Evolutionary conservation across 2,329 filamentous ascomycete species (phyloP).

Genomic region (Monosporascus ibericus): DNA sequence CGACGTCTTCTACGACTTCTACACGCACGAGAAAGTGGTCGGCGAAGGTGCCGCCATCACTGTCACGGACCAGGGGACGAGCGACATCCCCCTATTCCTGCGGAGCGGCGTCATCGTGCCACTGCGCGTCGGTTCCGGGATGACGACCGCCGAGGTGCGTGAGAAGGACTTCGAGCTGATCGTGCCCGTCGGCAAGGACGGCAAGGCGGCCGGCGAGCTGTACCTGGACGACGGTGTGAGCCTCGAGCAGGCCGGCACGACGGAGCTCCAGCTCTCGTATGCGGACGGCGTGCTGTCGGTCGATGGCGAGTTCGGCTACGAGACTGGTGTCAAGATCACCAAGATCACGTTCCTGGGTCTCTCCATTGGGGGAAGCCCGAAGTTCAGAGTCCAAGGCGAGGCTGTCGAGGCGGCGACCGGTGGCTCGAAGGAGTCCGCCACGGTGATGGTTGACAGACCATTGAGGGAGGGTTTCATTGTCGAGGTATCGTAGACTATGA

Average conservation of each 20-base stretch:
- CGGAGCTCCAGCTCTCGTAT: slow-evolving; percentile 55
- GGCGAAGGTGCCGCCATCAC: slow-evolving; percentile 34
- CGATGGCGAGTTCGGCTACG: slow-evolving; percentile 49
- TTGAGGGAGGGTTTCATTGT: slow-evolving; percentile 19
- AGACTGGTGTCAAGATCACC: slow-evolving; percentile 34
- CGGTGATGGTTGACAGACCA: slow-evolving; percentile 15
- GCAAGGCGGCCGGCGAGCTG: slow-evolving; percentile 58
- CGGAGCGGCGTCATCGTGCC: slow-evolving; percentile 61
- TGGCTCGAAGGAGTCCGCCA: slow-evolving; percentile 7
- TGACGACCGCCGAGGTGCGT: slow-evolving; percentile 59
- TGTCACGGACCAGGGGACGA: slow-evolving; percentile 32
- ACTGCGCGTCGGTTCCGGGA: slow-evolving; percentile 46
- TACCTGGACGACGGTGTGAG: slow-evolving; percentile 76
- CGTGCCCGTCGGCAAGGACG: slow-evolving; percentile 57
- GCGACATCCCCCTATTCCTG: slow-evolving; percentile 61
- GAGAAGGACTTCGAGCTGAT: slow-evolving; percentile 64
- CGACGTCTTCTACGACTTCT: slow-evolving; percentile 44
- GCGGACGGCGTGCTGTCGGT: slow-evolving; percentile 43
- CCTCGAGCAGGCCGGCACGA: slow-evolving; percentile 51
- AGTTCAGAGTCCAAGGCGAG: neutral
- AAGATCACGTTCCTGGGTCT: slow-evolving; percentile 46
- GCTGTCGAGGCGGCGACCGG: slow-evolving; percentile 8
- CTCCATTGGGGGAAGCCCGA: neutral
- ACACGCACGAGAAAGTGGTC: slow-evolving; percentile 39
- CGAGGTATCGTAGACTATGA: slow-evolving; percentile 18